These are phyloP conservation scores for Scheffersomyces quercinus DNA, from an alignment of 1,139 yeast genomes.

Conservation along the genomic window DNA sequence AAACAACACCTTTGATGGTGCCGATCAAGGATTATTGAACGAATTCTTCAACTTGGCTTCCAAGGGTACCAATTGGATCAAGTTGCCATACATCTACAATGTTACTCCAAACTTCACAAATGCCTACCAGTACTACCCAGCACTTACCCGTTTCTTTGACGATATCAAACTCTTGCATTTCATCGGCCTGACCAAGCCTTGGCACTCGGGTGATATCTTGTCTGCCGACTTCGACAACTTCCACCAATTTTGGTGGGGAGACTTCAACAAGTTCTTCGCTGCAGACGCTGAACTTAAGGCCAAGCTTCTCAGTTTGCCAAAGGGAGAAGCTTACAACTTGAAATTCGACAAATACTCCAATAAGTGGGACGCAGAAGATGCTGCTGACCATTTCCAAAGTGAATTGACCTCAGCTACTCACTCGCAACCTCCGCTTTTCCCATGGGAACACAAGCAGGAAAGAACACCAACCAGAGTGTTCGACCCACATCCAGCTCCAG, in stretches of 20 bases:
- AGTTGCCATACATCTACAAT: slow-evolving; percentile 32
- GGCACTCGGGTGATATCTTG: slow-evolving; percentile 19
- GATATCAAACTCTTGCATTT: slow-evolving; percentile 31
- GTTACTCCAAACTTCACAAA: slow-evolving; percentile 29
- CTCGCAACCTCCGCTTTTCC: slow-evolving; percentile 35
- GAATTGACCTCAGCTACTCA: slow-evolving; percentile 3
- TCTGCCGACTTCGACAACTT: slow-evolving; percentile 20
- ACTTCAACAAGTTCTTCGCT: slow-evolving; percentile 25
- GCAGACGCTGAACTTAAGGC: slow-evolving; percentile 8
- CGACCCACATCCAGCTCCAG: slow-evolving; percentile 6
- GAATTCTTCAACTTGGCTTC: slow-evolving; percentile 23
- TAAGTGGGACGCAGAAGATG: slow-evolving; percentile 24
- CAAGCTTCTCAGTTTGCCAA: slow-evolving; percentile 12
- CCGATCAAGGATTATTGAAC: slow-evolving; percentile 36
- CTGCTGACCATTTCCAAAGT: slow-evolving; percentile 4
- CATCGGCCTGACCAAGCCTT: slow-evolving; percentile 31
- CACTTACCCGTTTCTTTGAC: slow-evolving; percentile 27
- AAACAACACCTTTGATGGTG: slow-evolving; percentile 30
- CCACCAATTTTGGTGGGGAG: slow-evolving; percentile 40
- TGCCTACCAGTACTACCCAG: slow-evolving; percentile 34
- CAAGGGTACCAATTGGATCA: slow-evolving; percentile 22
- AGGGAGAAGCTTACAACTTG: slow-evolving; percentile 41
- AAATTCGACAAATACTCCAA: slow-evolving; percentile 29
- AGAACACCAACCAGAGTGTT: slow-evolving; percentile 17
- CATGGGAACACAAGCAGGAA: slow-evolving; percentile 40